Percentiles rank a stretch among this genome's conserved stretches.
Evolutionary conservation across 805 yeast genomes (phyloP).

Genomic region (Lachancea quebecensis): DNA sequence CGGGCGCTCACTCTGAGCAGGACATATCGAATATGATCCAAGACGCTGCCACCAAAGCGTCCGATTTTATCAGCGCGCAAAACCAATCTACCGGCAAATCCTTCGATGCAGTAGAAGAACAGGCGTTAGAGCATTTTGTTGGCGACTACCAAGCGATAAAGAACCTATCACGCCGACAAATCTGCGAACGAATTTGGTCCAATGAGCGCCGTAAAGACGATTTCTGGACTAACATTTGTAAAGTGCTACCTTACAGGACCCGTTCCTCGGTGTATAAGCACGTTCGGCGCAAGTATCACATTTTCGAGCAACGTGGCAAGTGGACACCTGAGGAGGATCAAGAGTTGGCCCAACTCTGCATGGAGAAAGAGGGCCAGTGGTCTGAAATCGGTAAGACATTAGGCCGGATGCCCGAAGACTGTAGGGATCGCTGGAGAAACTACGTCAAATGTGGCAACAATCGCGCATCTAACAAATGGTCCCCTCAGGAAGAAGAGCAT

Average conservation of each 20-base stretch:
- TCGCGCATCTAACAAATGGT: constrained; percentile 77
- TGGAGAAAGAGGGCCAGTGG: constrained; percentile 79
- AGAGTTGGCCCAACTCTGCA: constrained; percentile 53
- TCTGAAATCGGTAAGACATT: constrained; percentile 69
- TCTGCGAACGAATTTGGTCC: constrained; percentile 84
- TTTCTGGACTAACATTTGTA: constrained; percentile 80
- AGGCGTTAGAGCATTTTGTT: constrained; percentile 67
- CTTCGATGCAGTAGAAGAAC: constrained; percentile 45
- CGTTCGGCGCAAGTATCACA: constrained; percentile 82
- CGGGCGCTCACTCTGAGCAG: constrained; percentile 8
- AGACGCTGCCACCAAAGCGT: constrained; percentile 41
- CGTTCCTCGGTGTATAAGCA: constrained; percentile 90
- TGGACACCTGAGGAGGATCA: constrained; percentile 84
- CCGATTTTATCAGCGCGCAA: constrained; percentile 25
- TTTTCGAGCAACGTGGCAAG: constrained; percentile 79
- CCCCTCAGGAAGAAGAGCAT: constrained; percentile 57
- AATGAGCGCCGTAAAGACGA: constrained; percentile 77
- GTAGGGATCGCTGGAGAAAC: constrained; percentile 94
- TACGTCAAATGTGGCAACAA: constrained; percentile 85
- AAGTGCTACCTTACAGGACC: constrained; percentile 76
- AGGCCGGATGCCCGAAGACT: constrained; percentile 96
- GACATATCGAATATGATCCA: constrained; percentile 38
- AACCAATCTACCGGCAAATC: constrained; percentile 31
- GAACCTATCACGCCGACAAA: constrained; percentile 54
- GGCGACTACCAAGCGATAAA: constrained; percentile 59